Base-by-base conservation (phyloP, 768 basidiomycete species). In the Pisolithus microcarpus region DNA sequence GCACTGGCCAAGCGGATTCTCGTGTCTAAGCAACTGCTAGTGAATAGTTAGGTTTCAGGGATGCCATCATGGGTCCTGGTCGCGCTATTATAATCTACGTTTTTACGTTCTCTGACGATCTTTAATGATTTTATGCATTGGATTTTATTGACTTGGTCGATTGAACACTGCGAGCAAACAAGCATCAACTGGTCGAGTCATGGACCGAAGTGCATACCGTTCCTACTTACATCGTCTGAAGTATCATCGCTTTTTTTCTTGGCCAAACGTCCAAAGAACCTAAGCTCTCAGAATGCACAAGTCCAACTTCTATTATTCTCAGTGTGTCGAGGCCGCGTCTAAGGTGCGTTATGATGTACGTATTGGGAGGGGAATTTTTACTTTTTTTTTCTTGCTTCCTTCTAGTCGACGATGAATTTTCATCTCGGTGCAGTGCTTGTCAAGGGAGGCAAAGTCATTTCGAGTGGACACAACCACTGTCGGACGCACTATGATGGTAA, bases 1-100 rank as follows among this genome's bases (percentile, higher is more conserved):
- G 75, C 84, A 24, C 71, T 99, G 53, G 83, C 91, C 2, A 85
- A 85, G 59, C 76, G 91, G 61, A 89, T 99, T 58, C 67, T 94
- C 55, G 78, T 84, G 21, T 87, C 88, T 16, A 88, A 80, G 59
- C 76, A 82, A 59, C 72, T 87, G 46, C 65, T 79, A 57, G 58
- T 65, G 1, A 51, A 23, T 26, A 26, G 23, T 15, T 44, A 44
- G 43, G 26, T 15, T 43, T n/a, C 21, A 16, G 7, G 19, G 15
- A n/a, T 26, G 26, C 26, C 26, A 26, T 26, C 26, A 26, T 24
- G 24, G 30, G 1, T n/a, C 13, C 16, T 15, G 24, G 16, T 26
- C 11, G 34, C 13, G 34, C 21, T 23, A 23, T 15, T 31, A 11
- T 31, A 11, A 5, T 31, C 10, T 31, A 31, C 9, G 11, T 34